Percentiles rank a stretch among this genome's conserved stretches.
Evolutionary conservation across 306 rosid genomes (phyloP).

Genomic region (Betula pendula): DNA sequence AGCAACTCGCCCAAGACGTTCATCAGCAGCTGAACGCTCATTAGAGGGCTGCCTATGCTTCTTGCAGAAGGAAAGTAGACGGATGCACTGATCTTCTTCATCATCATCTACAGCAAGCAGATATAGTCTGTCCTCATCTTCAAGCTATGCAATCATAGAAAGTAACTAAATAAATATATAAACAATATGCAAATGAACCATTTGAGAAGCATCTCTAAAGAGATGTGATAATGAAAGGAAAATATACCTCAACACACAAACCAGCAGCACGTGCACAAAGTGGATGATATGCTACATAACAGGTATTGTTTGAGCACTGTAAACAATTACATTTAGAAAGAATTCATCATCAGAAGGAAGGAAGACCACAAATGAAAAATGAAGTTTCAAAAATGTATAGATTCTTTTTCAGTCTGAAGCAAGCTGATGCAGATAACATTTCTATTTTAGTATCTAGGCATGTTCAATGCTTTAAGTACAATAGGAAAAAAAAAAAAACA

Average conservation of each 20-base stretch:
- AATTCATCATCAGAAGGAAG: background rate
- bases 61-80: slow-evolving; percentile 93
- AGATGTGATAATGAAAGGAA: slow-evolving; percentile 10
- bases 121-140: slow-evolving; percentile 93
- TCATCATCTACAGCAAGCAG: slow-evolving; percentile 92
- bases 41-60: slow-evolving; percentile 93
- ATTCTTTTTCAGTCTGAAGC: background rate
- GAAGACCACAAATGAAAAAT: slow-evolving; percentile 15
- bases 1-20: slow-evolving; percentile 55
- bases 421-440: background rate
- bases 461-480: background rate
- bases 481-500: background rate
- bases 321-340: slow-evolving; percentile 14
- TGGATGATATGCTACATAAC: slow-evolving; percentile 96
- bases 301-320: slow-evolving; percentile 91
- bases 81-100: slow-evolving; percentile 92
- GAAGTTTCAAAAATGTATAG: background rate
- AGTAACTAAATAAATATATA: slow-evolving; percentile 26
- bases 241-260: slow-evolving; percentile 93
- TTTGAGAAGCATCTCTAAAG: slow-evolving; percentile 11
- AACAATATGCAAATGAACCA: slow-evolving; percentile 7
- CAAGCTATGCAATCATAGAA: slow-evolving; percentile 58
- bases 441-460: background rate
- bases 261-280: slow-evolving; percentile 99
- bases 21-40: slow-evolving; percentile 73